Percentiles rank a stretch among this genome's conserved stretches.
Conservation (phyloP, 805 yeast genomes). For the Candida odintsovae region DNA sequence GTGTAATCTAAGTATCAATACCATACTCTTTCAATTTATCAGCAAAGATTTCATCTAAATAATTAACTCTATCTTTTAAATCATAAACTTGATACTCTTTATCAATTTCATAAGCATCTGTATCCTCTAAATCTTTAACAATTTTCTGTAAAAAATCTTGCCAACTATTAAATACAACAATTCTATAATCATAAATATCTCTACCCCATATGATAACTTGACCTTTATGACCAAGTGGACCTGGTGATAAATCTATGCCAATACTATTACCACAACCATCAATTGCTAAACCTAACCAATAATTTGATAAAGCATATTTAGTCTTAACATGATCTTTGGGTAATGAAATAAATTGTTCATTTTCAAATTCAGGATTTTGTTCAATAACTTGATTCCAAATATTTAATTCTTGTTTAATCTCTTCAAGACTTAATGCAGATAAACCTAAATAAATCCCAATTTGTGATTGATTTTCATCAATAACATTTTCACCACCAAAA, state of each 20-base stretch:
- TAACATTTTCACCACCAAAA: neutral
- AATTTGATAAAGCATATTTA: conserved; percentile 5
- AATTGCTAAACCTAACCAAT: conserved; percentile 11
- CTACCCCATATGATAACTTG: conserved; percentile 14
- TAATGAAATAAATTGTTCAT: neutral
- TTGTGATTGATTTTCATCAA: neutral
- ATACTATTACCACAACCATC: conserved; percentile 17
- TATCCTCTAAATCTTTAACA: conserved; percentile 2
- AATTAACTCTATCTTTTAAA: conserved; percentile 2
- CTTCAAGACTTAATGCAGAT: conserved; percentile 3
- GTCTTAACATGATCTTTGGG: conserved; percentile 9
- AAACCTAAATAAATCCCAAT: conserved; percentile 8
- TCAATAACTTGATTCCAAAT: conserved; percentile 11
- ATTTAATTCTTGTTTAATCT: conserved; percentile 7
- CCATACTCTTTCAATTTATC: conserved; percentile 1
- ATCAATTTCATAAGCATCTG: conserved; percentile 5
- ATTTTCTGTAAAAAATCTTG: conserved; percentile 1
- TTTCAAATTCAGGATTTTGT: conserved; percentile 7
- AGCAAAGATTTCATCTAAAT: conserved; percentile 5
- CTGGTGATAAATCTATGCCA: conserved; percentile 13
- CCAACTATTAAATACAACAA: conserved; percentile 8
- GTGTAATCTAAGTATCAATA: neutral
- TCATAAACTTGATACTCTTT: conserved; percentile 8
- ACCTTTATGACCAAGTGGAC: conserved; percentile 12
- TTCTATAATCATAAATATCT: conserved; percentile 8